Percentiles rank a stretch among this genome's conserved stretches.
phyloP scores from a whole-genome alignment of 2,329 filamentous ascomycete genomes.

The Fusarium chaquense region DNA sequence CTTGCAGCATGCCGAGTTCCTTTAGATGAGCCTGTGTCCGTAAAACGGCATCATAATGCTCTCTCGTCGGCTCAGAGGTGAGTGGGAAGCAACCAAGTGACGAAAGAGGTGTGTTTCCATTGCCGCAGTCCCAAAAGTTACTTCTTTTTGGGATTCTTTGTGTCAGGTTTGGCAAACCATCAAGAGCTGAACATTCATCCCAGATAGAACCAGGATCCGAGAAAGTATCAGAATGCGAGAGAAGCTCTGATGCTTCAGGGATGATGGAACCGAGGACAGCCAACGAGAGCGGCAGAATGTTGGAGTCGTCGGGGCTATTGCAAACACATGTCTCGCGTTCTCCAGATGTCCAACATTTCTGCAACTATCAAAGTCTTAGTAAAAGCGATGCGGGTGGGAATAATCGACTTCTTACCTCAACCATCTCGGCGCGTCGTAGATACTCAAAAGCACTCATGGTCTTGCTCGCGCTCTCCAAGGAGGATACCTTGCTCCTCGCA shows the following conservation, averaged over 20 bases:
- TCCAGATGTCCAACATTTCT: conserved; percentile 29
- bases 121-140: conserved; percentile 29
- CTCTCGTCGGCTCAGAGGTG: conserved; percentile 21
- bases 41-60: conserved; percentile 30
- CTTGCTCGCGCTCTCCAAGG: conserved; percentile 12
- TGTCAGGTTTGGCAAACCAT: too few relatives aligned
- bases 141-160: not conserved
- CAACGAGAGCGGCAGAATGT: not conserved
- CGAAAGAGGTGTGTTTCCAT: conserved; percentile 17
- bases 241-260: not conserved
- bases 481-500: conserved; percentile 3
- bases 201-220: too few relatives aligned
- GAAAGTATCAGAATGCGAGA: not conserved
- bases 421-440: conserved; percentile 25
- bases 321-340: not conserved
- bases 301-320: not conserved
- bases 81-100: conserved; percentile 28
- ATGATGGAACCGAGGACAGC: not conserved
- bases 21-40: conserved; percentile 30
- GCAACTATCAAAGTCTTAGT: conserved; percentile 15
- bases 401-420: conserved; percentile 11
- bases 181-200: not conserved
- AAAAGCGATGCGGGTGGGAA: fast-evolving
- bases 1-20: conserved; percentile 27
- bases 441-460: conserved; percentile 36